These are phyloP conservation scores for Cronartium ribicola DNA, from an alignment of 1,284 basidiomycete genomes.

Conservation along the genomic window DNA sequence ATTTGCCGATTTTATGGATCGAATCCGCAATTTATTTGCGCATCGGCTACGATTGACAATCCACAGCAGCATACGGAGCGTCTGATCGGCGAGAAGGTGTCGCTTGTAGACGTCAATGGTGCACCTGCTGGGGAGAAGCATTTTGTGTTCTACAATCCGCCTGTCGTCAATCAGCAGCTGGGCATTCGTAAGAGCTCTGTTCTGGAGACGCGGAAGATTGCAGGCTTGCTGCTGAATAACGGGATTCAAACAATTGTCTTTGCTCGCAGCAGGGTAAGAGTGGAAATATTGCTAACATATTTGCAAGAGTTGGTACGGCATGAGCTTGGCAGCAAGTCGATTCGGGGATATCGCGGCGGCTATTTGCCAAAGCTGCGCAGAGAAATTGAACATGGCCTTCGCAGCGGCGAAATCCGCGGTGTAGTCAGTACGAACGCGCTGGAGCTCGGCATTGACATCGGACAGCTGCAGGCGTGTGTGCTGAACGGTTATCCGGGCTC, in stretches of 20 bases:
- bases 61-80: constrained; percentile 67
- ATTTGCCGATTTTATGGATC: constrained; percentile 80
- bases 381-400: constrained; percentile 77
- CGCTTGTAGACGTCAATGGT: constrained; percentile 72
- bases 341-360: constrained; percentile 79
- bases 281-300: too few species aligned
- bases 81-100: constrained; percentile 67
- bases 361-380: constrained; percentile 68
- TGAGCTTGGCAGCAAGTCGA: constrained; percentile 72
- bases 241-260: too few species aligned
- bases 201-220: too few species aligned
- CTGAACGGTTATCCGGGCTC: constrained; percentile 80
- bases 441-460: constrained; percentile 86
- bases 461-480: constrained; percentile 77
- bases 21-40: constrained; percentile 68
- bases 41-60: constrained; percentile 80
- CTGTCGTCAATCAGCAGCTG: too few species aligned
- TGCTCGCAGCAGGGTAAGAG: too few species aligned
- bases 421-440: constrained; percentile 84
- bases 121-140: too few species aligned
- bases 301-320: too few species aligned
- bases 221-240: too few species aligned
- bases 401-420: constrained; percentile 70
- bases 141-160: too few species aligned
- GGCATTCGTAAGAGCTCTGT: too few species aligned